phyloP scores from a whole-genome alignment of 2,329 filamentous ascomycete species.

The Sordariomycetes sp. region DNA sequence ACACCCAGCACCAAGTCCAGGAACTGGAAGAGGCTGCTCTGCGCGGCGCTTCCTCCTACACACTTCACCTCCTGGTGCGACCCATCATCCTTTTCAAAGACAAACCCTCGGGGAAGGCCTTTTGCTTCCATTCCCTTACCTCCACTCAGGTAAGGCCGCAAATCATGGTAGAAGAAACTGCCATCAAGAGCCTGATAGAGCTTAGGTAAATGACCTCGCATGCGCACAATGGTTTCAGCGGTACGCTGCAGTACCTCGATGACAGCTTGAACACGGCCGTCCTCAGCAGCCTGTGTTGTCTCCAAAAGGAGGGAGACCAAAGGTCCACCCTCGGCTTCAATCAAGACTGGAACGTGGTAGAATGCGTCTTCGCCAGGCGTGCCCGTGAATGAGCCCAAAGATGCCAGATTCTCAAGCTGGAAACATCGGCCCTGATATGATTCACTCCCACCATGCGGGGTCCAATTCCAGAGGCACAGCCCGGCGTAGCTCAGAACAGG shows the following conservation, averaged over 20 bases:
- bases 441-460: neutral
- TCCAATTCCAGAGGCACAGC: conserved; percentile 11
- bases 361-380: conserved; percentile 9
- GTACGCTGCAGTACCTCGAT: conserved; percentile 3
- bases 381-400: conserved; percentile 7
- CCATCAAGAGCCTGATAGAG: conserved; percentile 8
- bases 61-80: conserved; percentile 5
- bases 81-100: conserved; percentile 8
- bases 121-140: conserved; percentile 9
- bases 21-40: conserved; percentile 11
- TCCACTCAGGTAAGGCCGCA: conserved; percentile 8
- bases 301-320: conserved; percentile 6
- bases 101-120: conserved; percentile 8
- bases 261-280: conserved; percentile 2
- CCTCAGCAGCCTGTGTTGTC: conserved; percentile 4
- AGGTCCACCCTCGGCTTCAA: conserved; percentile 9
- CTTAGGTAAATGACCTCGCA: conserved; percentile 8
- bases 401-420: conserved; percentile 5
- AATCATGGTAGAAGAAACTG: conserved; percentile 7
- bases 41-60: conserved; percentile 10
- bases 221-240: conserved; percentile 4
- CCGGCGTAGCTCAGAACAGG: conserved; percentile 10
- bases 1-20: conserved; percentile 8
- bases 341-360: conserved; percentile 9
- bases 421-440: conserved; percentile 1